Conservation (phyloP, 1,284 basidiomycete species). For the Tetrapyrgos nigripes region DNA sequence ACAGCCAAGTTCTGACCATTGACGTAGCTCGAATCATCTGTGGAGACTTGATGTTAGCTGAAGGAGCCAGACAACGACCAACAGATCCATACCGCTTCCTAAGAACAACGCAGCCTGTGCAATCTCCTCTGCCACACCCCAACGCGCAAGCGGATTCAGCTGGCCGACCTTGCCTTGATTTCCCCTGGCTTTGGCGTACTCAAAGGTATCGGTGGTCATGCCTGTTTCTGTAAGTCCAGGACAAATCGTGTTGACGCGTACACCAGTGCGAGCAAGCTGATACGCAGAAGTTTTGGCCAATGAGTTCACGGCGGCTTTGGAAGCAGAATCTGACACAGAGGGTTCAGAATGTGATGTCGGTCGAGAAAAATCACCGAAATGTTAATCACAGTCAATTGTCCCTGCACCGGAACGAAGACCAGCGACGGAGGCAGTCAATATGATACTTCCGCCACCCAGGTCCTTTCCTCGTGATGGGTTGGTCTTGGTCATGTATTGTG, state of each 20-base stretch:
- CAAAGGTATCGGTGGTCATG: conserved; percentile 82
- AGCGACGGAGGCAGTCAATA: conserved; percentile 92
- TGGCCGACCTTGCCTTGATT: conserved; percentile 82
- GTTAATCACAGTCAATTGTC: conserved; percentile 76
- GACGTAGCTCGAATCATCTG: conserved; percentile 91
- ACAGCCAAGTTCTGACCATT: conserved; percentile 91
- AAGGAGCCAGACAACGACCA: background rate
- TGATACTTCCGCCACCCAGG: conserved; percentile 80
- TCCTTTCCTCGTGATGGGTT: conserved; percentile 72
- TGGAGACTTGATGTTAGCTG: conserved; percentile 10
- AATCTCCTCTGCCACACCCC: conserved; percentile 83
- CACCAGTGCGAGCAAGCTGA: conserved; percentile 82
- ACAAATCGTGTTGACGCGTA: conserved; percentile 91
- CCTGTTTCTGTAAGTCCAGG: conserved; percentile 93
- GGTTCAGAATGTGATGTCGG: conserved; percentile 15
- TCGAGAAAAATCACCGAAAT: background rate
- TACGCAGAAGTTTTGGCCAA: conserved; percentile 84
- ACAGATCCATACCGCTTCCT: conserved; percentile 71
- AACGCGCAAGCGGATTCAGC: conserved; percentile 84
- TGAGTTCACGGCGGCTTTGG: conserved; percentile 90
- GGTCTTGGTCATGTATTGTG: conserved; percentile 78
- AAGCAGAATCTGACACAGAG: conserved; percentile 74
- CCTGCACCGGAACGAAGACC: conserved; percentile 89
- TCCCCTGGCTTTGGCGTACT: conserved; percentile 78
- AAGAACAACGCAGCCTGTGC: conserved; percentile 87